Percentiles rank a stretch among this genome's conserved stretches.
Evolutionary conservation across 805 yeast genomes (phyloP).

Genomic region (Grigorovia yakushimaensis): DNA sequence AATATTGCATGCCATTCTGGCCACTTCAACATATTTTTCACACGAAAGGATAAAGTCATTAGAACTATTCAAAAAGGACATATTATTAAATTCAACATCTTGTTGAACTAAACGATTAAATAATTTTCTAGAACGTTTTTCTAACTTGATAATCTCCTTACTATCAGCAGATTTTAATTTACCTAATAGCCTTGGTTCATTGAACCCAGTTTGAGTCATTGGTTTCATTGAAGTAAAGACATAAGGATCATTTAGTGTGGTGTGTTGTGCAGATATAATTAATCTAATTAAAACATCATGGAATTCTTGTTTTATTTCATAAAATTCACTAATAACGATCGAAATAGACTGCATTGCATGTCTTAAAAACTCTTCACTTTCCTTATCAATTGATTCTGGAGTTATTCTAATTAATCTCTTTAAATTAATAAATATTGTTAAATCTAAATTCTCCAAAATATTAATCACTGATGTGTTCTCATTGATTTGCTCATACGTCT

Average conservation of each 20-base stretch:
- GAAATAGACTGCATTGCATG: conserved; percentile 24
- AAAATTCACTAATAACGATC: conserved; percentile 48
- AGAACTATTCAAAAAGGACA: conserved; percentile 29
- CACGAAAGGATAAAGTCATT: conserved; percentile 25
- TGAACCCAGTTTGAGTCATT: conserved; percentile 32
- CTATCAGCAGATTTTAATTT: background rate
- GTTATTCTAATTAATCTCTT: conserved; percentile 15
- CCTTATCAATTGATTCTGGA: conserved; percentile 16
- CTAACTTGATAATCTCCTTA: conserved; percentile 6
- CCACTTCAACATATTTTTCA: conserved; percentile 27
- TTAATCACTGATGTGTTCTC: conserved; percentile 21
- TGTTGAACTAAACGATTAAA: conserved; percentile 38
- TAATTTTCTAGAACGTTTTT: conserved; percentile 31
- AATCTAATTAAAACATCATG: conserved; percentile 52
- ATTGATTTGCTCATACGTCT: conserved; percentile 26
- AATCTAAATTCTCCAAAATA: conserved; percentile 25
- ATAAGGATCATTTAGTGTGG: conserved; percentile 68
- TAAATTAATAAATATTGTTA: conserved; percentile 25
- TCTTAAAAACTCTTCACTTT: conserved; percentile 25
- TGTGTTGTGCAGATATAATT: conserved; percentile 57
- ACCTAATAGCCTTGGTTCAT: conserved; percentile 21
- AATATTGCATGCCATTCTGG: conserved; percentile 29
- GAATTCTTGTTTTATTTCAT: conserved; percentile 60
- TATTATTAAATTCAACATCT: conserved; percentile 33
- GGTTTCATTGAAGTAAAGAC: conserved; percentile 56